Conservation (phyloP, 1,284 basidiomycete species). For the Irpex sp. region DNA sequence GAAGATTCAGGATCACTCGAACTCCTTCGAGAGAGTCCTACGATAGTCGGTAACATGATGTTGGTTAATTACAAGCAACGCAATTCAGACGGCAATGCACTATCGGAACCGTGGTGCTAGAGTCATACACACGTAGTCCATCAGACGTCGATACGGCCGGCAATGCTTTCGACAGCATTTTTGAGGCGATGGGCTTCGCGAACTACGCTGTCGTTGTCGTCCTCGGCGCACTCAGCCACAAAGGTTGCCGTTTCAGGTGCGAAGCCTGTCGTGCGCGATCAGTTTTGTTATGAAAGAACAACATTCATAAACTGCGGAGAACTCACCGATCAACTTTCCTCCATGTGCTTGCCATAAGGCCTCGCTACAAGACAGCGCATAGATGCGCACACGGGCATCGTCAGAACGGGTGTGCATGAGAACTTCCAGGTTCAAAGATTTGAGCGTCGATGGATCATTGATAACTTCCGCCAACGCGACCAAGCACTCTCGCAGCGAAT, state of each 20-base stretch:
- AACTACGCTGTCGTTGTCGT: constrained; percentile 77
- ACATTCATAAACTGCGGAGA: background rate
- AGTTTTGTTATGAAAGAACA: background rate
- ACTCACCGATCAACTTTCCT: constrained; percentile 64
- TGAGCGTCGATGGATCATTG: constrained; percentile 65
- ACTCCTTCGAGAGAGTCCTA: background rate
- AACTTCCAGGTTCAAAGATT: constrained; percentile 79
- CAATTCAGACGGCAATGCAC: background rate
- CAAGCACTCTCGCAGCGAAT: constrained; percentile 45
- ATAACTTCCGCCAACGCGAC: constrained; percentile 52
- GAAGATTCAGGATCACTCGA: background rate
- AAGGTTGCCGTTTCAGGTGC: constrained; percentile 79
- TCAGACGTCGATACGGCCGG: constrained; percentile 51
- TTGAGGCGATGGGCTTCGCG: constrained; percentile 62
- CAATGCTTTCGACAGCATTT: constrained; percentile 62
- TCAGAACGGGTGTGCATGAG: constrained; percentile 88
- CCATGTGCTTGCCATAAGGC: constrained; percentile 80
- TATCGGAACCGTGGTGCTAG: background rate
- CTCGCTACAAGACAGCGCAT: constrained; percentile 68
- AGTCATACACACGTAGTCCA: background rate
- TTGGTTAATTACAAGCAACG: background rate
- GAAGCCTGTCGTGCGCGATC: constrained; percentile 44
- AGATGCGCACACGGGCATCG: constrained; percentile 59
- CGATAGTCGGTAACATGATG: background rate
- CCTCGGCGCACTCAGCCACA: constrained; percentile 77